These are phyloP conservation scores for Heimioporus punctisporus DNA, from an alignment of 1,284 basidiomycete genomes.

Conservation along the genomic window DNA sequence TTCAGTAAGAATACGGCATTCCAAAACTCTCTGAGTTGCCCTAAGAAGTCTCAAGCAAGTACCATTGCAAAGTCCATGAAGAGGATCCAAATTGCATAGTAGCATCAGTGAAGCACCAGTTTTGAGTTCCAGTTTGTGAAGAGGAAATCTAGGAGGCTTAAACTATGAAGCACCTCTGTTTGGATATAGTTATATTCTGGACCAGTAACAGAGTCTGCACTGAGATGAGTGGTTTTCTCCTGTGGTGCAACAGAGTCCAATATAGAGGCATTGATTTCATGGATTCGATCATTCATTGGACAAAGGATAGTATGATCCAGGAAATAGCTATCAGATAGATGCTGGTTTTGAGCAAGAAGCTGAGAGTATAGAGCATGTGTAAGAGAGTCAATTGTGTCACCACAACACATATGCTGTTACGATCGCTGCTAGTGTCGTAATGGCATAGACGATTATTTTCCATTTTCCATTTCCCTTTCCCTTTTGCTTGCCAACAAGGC, in stretches of 20 bases:
- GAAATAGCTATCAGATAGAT: background rate
- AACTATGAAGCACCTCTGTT: background rate
- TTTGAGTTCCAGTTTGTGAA: background rate
- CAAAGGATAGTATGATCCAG: background rate
- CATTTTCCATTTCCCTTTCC: too few species aligned
- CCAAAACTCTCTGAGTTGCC: background rate
- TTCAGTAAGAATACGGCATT: too few species aligned
- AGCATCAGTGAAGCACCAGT: background rate
- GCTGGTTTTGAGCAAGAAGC: background rate
- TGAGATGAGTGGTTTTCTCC: conserved; percentile 3
- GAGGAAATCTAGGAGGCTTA: background rate
- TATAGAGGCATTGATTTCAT: conserved; percentile 13
- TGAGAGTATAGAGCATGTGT: background rate
- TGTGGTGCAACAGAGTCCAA: background rate
- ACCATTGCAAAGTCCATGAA: background rate
- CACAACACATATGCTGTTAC: background rate
- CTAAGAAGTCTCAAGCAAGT: background rate
- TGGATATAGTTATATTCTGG: background rate
- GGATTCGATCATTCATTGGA: background rate
- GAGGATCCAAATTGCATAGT: background rate
- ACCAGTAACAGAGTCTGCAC: background rate
- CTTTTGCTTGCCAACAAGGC: too few species aligned
- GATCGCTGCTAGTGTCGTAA: too few species aligned
- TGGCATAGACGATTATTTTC: too few species aligned
- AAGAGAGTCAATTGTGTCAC: background rate